Conservation (phyloP, 371 early-diverging fungal genomes). For the Cokeromyces recurvatus region DNA sequence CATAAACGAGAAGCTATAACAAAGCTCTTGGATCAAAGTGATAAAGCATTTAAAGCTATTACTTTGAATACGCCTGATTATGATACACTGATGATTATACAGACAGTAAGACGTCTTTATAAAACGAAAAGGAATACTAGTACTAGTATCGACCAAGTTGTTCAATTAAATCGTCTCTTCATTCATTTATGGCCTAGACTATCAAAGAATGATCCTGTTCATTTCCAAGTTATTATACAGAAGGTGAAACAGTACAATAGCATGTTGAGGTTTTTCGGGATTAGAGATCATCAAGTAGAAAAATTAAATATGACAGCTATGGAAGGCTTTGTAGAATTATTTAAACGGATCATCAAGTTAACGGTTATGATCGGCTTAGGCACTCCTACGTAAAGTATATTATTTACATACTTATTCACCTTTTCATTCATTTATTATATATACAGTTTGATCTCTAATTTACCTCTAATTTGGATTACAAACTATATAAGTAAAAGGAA, state of each 20-base stretch:
- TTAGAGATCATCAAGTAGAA: slow-evolving; percentile 94
- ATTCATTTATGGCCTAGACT: slow-evolving; percentile 71
- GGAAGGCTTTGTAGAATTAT: slow-evolving; percentile 62
- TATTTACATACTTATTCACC: no score
- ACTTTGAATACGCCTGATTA: slow-evolving; percentile 93
- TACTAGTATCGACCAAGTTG: slow-evolving; percentile 71
- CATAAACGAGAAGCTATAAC: slow-evolving; percentile 79
- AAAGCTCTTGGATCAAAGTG: slow-evolving; percentile 70
- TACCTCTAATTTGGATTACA: slow-evolving; percentile 73
- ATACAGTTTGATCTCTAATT: slow-evolving; percentile 62
- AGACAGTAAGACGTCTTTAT: slow-evolving; percentile 90
- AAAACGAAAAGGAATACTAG: slow-evolving; percentile 61
- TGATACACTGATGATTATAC: slow-evolving; percentile 89
- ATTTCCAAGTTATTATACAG: slow-evolving; percentile 55
- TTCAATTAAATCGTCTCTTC: slow-evolving; percentile 85
- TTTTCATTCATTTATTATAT: neutral
- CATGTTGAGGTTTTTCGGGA: slow-evolving; percentile 81
- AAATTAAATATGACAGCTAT: slow-evolving; percentile 66
- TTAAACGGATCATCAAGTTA: slow-evolving; percentile 59
- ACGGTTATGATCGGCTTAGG: slow-evolving; percentile 70
- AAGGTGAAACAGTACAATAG: slow-evolving; percentile 83
- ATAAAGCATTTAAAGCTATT: slow-evolving; percentile 75
- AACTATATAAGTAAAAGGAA: slow-evolving; percentile 69
- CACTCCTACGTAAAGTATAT: slow-evolving; percentile 70
- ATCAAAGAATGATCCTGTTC: slow-evolving; percentile 73